A percentile compares a stretch with the other conserved stretches of the same genome.
Conservation (phyloP, 768 basidiomycete genomes). For the Exidia glandulosa region DNA sequence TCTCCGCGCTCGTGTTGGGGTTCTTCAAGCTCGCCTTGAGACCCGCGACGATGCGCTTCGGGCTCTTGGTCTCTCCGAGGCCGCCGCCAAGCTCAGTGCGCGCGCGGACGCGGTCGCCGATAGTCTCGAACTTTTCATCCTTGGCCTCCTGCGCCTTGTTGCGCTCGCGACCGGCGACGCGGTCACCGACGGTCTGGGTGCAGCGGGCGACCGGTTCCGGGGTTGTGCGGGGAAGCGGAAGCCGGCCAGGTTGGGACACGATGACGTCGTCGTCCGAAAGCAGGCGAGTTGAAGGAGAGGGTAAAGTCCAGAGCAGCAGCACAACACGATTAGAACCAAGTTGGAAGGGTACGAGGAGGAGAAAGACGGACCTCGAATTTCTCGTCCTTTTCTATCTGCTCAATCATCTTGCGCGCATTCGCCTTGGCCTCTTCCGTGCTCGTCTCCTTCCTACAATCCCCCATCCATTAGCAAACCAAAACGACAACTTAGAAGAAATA, state of each 20-base stretch:
- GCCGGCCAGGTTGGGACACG: too few species aligned
- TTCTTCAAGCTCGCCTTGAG: slow-evolving; percentile 4
- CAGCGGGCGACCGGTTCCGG: too few species aligned
- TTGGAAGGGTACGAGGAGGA: too few species aligned
- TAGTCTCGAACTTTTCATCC: slow-evolving; percentile 5
- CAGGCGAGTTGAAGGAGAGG: too few species aligned
- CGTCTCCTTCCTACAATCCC: neutral
- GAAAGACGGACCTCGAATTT: slow-evolving; percentile 5
- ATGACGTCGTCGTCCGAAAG: too few species aligned
- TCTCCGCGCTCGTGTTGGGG: slow-evolving; percentile 2
- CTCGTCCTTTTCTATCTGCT: slow-evolving; percentile 5
- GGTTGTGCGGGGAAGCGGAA: too few species aligned
- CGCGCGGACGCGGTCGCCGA: slow-evolving; percentile 5
- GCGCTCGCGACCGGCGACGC: slow-evolving; percentile 2
- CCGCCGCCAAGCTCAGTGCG: neutral
- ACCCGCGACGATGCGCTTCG: slow-evolving; percentile 4
- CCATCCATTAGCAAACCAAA: neutral
- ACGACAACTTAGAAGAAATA: too few species aligned
- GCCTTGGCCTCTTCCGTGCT: slow-evolving; percentile 4
- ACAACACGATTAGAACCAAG: too few species aligned
- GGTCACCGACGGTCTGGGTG: slow-evolving; percentile 4
- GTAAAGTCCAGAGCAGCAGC: too few species aligned
- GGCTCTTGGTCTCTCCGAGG: slow-evolving; percentile 3
- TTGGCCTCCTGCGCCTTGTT: slow-evolving; percentile 4
- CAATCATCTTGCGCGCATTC: slow-evolving; percentile 1